phyloP scores from a whole-genome alignment of 345 rosid genomes.

The Erodium maritimum region DNA sequence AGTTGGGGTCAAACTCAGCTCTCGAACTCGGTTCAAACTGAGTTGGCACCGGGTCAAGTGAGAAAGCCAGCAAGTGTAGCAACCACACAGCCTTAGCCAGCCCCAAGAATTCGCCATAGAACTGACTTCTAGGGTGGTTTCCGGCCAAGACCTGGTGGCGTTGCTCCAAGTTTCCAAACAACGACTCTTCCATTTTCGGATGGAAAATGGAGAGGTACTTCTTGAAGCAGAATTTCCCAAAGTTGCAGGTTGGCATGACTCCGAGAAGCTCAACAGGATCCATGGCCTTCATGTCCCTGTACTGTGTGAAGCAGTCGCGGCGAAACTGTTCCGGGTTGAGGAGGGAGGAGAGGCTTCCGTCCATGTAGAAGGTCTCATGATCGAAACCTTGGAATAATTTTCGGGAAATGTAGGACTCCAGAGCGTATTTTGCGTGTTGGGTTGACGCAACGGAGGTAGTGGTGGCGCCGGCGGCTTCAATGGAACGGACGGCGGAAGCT shows the following conservation, averaged over 20 bases:
- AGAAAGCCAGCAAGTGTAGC: slow-evolving; percentile 89
- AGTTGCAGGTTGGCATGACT: slow-evolving; percentile 68
- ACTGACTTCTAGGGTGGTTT: slow-evolving; percentile 70
- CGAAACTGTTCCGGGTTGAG: slow-evolving; percentile 75
- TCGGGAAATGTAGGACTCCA: slow-evolving; percentile 63
- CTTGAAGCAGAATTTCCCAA: slow-evolving; percentile 79
- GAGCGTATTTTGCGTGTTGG: slow-evolving; percentile 75
- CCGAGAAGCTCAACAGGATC: slow-evolving; percentile 85
- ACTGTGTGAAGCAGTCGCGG: slow-evolving; percentile 73
- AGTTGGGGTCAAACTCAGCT: slow-evolving; percentile 64
- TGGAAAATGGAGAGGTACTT: slow-evolving; percentile 76
- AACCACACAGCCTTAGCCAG: slow-evolving; percentile 80
- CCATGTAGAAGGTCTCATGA: slow-evolving; percentile 91
- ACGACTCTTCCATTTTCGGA: slow-evolving; percentile 89
- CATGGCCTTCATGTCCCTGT: slow-evolving; percentile 86
- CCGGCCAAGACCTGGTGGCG: slow-evolving; percentile 48
- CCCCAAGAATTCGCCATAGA: slow-evolving; percentile 66
- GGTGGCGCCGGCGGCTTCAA: slow-evolving; percentile 47
- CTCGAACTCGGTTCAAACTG: slow-evolving; percentile 79
- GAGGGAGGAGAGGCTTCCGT: slow-evolving; percentile 72
- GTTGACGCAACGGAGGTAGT: slow-evolving; percentile 32
- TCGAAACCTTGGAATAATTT: slow-evolving; percentile 80
- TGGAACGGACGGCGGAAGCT: slow-evolving; percentile 81
- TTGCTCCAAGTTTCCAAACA: slow-evolving; percentile 79
- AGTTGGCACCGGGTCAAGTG: slow-evolving; percentile 73